These are phyloP conservation scores for Nissolia schottii DNA, from an alignment of 306 rosid genomes.

Conservation along the genomic window DNA sequence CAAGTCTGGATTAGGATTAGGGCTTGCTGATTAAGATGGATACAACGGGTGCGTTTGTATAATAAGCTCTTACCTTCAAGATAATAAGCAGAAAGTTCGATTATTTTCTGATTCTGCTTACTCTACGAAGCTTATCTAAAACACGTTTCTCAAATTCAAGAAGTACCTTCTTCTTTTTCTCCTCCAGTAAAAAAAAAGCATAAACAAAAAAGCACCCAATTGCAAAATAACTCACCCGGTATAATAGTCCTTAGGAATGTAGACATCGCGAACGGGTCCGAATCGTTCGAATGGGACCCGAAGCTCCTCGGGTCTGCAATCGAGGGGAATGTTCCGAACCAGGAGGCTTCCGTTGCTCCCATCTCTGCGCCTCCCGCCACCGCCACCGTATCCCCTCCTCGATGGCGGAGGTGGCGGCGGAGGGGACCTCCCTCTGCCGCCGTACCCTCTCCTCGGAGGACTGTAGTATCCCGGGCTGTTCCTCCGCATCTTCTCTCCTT, in stretches of 20 bases:
- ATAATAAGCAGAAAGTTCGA: too few species aligned
- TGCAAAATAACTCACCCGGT: slow-evolving; percentile 61
- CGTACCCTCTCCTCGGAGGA: slow-evolving; percentile 90
- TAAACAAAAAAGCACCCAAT: background rate
- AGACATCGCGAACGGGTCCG: slow-evolving; percentile 91
- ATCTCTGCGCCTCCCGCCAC: slow-evolving; percentile 73
- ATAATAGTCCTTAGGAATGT: slow-evolving; percentile 92
- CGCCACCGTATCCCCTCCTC: slow-evolving; percentile 50
- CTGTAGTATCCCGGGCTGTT: slow-evolving; percentile 91
- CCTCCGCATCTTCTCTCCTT: slow-evolving; percentile 53
- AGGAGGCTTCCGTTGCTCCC: slow-evolving; percentile 74
- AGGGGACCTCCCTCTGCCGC: slow-evolving; percentile 53
- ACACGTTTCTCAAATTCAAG: too few species aligned
- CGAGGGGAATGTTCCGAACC: slow-evolving; percentile 90
- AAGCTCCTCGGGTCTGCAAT: slow-evolving; percentile 74
- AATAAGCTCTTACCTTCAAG: too few species aligned
- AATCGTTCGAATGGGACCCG: slow-evolving; percentile 85
- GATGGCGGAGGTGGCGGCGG: slow-evolving; percentile 18
- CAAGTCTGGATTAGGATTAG: too few species aligned
- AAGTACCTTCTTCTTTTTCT: too few species aligned
- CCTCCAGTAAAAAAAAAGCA: background rate
- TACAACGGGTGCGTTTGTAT: too few species aligned
- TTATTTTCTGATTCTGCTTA: too few species aligned
- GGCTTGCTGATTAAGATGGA: too few species aligned
- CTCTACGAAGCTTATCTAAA: too few species aligned